phyloP scores from a whole-genome alignment of 1,284 basidiomycete genomes.

The Leccinum solheimii region DNA sequence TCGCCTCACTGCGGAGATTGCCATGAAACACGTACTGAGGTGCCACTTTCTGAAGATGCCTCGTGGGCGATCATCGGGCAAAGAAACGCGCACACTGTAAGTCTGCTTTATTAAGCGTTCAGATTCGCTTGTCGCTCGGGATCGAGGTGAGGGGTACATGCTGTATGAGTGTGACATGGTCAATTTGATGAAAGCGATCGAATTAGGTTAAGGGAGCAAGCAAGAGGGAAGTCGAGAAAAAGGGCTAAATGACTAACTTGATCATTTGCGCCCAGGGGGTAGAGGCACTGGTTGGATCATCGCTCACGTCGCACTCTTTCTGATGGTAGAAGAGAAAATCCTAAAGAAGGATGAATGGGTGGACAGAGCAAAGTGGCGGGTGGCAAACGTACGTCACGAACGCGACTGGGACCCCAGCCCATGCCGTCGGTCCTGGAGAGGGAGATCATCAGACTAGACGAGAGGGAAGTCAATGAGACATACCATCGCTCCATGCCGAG shows the following conservation, averaged over 20 bases:
- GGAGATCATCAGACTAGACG: not conserved
- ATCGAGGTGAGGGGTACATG: constrained; percentile 40
- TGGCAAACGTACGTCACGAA: constrained; percentile 60
- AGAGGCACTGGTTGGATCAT: constrained; percentile 62
- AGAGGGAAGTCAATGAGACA: constrained; percentile 23
- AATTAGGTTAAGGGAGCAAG: constrained; percentile 16
- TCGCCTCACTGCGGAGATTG: constrained; percentile 24
- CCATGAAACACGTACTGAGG: constrained; percentile 57
- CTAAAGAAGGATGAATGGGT: constrained; percentile 37
- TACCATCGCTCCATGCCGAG: constrained; percentile 82
- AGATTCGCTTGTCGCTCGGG: constrained; percentile 44
- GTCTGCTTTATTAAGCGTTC: constrained; percentile 78
- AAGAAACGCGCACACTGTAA: constrained; percentile 75
- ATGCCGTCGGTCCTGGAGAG: not conserved
- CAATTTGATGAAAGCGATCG: constrained; percentile 22
- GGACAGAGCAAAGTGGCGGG: not conserved
- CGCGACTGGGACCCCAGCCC: constrained; percentile 41
- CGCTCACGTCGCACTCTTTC: constrained; percentile 66
- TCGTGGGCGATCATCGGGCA: constrained; percentile 63
- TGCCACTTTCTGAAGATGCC: constrained; percentile 77
- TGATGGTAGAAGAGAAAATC: constrained; percentile 84
- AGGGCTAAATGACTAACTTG: constrained; percentile 44
- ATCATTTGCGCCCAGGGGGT: constrained; percentile 76
- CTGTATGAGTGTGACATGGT: constrained; percentile 23
- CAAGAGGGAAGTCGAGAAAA: constrained; percentile 13